Evolutionary conservation across 2,329 filamentous ascomycete species (phyloP).

Genomic region (Aspergillus pseudotamarii): DNA sequence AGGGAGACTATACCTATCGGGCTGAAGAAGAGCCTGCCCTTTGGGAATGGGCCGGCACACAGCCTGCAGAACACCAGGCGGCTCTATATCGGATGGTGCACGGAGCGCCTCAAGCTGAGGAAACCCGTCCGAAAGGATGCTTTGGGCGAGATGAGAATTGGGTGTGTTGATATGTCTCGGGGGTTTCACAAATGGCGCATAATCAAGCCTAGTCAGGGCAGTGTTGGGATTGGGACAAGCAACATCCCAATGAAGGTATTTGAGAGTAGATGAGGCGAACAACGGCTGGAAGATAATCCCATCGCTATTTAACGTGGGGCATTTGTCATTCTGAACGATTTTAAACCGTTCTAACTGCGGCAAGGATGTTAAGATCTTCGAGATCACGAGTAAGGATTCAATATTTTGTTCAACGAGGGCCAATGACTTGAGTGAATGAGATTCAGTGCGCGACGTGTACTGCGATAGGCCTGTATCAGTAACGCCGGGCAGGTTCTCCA

Average conservation of each 20-base stretch:
- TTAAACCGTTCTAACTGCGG: slow-evolving; percentile 52
- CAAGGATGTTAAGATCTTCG: slow-evolving; percentile 54
- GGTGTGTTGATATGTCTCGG: slow-evolving; percentile 39
- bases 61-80: slow-evolving; percentile 46
- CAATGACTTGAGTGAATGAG: slow-evolving; percentile 49
- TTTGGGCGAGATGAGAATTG: slow-evolving; percentile 48
- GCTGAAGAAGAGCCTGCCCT: slow-evolving; percentile 42
- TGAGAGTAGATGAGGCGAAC: slow-evolving; percentile 53
- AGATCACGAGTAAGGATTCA: slow-evolving; percentile 54
- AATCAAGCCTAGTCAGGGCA: slow-evolving; percentile 42
- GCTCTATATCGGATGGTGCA: slow-evolving; percentile 48
- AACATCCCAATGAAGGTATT: slow-evolving; percentile 61
- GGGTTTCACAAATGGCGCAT: slow-evolving; percentile 39
- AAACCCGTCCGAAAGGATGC: slow-evolving; percentile 47
- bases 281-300: slow-evolving; percentile 50
- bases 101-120: slow-evolving; percentile 44
- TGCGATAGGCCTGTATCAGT: slow-evolving; percentile 59
- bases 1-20: slow-evolving; percentile 45
- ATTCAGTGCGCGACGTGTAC: slow-evolving; percentile 52
- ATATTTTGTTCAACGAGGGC: slow-evolving; percentile 58
- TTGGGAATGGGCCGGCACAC: slow-evolving; percentile 45
- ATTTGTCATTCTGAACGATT: slow-evolving; percentile 53
- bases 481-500: slow-evolving; percentile 59
- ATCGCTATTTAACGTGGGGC: slow-evolving; percentile 48
- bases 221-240: slow-evolving; percentile 41